Base-by-base conservation (phyloP, 805 yeast genomes). In the Scheffersomyces coipomensis region DNA sequence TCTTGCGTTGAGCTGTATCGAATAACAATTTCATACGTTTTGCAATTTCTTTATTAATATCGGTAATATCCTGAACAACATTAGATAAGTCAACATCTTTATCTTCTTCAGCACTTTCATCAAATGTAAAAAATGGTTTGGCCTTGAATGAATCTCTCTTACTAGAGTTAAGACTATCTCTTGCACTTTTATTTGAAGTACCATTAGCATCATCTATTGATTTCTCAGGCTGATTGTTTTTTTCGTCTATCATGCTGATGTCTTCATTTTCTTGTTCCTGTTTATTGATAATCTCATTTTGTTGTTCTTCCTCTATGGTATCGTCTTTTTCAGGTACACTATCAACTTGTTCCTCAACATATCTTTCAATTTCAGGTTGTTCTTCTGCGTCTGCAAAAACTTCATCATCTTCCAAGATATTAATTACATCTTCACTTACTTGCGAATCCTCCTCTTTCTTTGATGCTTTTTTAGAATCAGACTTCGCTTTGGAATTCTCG, bases 31-130 rank as follows among this genome's bases (percentile, higher is more conserved):
- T n/a, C n/a, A n/a, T n/a, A 16, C n/a, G 8, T 16, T 15, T 16
- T 4, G n/a, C 32, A 29, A 9, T 19, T 3, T 19, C 52, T n/a
- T 41, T 35, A 19, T 50, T 45, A 12, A 55, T 45, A 8, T 44
- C 42, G 33, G 43, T 39, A 19, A 55, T 51, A 21, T 52, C 59
- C 13, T 45, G 36, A 13, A 55, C 46, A 27, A 49, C 52, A 13
- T 46, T 44, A 3, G 45, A 38, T 37, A 21, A 34, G 13, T 41
- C 37, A 6, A 27, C 31, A 18, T 38, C 41, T 25, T 33, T n/a
- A 12, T 23, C 29, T 8, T 23, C 16, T 15, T 33, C 35, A 4
- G 18, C 16, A 15, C 17, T 27, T 12, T 23, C 25, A 8, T 23
- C 25, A 8, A 8, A 8, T 23, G 8, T 23, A 11, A 11, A 23